Evolutionary conservation across 306 rosid genomes (phyloP).

Genomic region (Casuarina cunninghamiana): DNA sequence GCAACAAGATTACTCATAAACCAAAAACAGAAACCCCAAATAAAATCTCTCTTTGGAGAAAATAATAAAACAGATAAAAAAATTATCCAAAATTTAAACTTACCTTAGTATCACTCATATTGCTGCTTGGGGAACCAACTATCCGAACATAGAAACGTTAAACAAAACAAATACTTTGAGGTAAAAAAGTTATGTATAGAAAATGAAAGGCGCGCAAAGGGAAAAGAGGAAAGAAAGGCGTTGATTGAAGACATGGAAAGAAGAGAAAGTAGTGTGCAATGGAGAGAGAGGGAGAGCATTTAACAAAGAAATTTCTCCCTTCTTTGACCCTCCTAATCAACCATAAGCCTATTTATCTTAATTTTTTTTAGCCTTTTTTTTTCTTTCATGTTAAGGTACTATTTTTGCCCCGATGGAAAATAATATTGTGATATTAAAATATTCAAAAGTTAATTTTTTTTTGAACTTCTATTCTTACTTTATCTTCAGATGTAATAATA

Average conservation of each 20-base stretch:
- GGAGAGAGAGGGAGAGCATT: conserved; percentile 57
- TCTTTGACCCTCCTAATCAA: conserved; percentile 27
- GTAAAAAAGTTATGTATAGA: conserved; percentile 33
- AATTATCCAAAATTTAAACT: neutral
- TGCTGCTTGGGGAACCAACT: conserved; percentile 28
- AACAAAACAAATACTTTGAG: conserved; percentile 24
- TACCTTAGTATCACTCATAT: conserved; percentile 75
- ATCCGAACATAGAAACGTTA: conserved; percentile 20
- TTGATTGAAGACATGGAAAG: conserved; percentile 92
- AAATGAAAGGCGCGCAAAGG: conserved; percentile 39
- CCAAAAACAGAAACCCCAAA: neutral
- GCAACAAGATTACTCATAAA: neutral
- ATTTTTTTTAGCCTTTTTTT: neutral
- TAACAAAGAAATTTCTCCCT: conserved; percentile 62
- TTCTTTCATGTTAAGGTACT: no score
- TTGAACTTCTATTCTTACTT: no score
- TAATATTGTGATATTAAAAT: no score
- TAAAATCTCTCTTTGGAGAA: neutral
- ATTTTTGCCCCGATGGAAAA: no score
- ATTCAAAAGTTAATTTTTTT: no score
- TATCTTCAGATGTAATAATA: no score
- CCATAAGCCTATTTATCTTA: neutral
- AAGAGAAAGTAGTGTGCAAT: conserved; percentile 37
- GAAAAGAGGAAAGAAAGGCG: conserved; percentile 33
- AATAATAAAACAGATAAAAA: neutral